Conservation (phyloP, 306 rosid genomes). For the Amphicarpaea edgeworthii region DNA sequence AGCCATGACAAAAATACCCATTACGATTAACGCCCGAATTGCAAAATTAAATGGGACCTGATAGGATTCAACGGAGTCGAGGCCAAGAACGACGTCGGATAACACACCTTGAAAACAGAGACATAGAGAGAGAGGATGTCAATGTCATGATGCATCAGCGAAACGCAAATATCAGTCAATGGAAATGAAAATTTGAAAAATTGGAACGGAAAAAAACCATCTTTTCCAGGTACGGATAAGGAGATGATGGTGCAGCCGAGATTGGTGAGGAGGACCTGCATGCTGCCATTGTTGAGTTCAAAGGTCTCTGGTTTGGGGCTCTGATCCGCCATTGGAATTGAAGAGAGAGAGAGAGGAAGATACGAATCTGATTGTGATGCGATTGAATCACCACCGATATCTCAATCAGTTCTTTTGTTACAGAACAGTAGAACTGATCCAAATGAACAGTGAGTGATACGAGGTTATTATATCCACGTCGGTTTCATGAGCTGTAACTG, state of each 20-base stretch:
- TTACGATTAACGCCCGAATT: constrained; percentile 15
- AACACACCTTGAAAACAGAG: constrained; percentile 61
- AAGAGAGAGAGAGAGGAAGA: neutral
- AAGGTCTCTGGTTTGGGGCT: constrained; percentile 71
- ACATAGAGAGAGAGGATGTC: no score
- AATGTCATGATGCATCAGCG: neutral
- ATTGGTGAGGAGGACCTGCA: constrained; percentile 71
- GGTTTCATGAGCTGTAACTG: no score
- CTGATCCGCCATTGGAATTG: constrained; percentile 77
- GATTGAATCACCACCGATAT: no score
- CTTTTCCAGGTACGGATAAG: constrained; percentile 78
- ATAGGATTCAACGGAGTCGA: constrained; percentile 85
- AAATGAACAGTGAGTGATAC: no score
- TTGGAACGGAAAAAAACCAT: constrained; percentile 54
- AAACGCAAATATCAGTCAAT: neutral
- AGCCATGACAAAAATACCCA: constrained; percentile 19
- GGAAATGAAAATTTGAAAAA: neutral
- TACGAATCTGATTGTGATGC: no score
- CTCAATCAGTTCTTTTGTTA: no score
- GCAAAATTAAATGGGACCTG: constrained; percentile 52
- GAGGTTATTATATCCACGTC: no score
- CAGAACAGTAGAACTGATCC: no score
- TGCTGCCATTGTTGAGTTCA: constrained; percentile 88
- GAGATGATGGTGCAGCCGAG: constrained; percentile 94
- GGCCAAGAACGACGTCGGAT: constrained; percentile 95